These are phyloP conservation scores for Cryptococcus jaspeensis DNA, from an alignment of 1,284 basidiomycete genomes.

Conservation along the genomic window DNA sequence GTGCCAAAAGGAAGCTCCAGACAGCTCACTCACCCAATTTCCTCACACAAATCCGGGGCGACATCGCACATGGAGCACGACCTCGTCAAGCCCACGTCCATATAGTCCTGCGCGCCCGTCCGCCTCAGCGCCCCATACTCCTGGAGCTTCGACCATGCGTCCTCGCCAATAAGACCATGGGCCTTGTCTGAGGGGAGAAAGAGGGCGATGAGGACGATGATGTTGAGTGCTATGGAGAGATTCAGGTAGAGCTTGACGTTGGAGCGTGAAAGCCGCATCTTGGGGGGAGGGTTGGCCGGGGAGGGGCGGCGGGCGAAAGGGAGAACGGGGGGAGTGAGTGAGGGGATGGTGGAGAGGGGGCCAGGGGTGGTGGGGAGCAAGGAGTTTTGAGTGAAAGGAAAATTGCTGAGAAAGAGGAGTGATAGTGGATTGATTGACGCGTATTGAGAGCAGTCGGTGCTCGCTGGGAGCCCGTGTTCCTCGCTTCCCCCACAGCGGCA, in stretches of 20 bases:
- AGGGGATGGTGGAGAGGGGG: too few relatives aligned
- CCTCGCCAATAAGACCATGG: slow-evolving; percentile 10
- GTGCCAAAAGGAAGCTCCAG: too few relatives aligned
- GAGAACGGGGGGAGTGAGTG: too few relatives aligned
- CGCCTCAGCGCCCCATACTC: slow-evolving; percentile 6
- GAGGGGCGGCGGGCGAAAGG: neutral
- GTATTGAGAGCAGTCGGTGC: too few relatives aligned
- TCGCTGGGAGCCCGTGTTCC: too few relatives aligned
- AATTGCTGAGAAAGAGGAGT: too few relatives aligned
- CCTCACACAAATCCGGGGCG: slow-evolving; percentile 13
- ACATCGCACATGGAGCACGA: slow-evolving; percentile 15
- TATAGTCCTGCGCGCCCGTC: neutral
- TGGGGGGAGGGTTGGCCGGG: neutral
- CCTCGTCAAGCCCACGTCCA: neutral
- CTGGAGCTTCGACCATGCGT: slow-evolving; percentile 11
- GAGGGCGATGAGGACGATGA: slow-evolving; percentile 15
- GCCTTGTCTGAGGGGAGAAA: slow-evolving; percentile 15
- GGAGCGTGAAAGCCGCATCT: slow-evolving; percentile 7
- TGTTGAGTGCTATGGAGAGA: slow-evolving; percentile 16
- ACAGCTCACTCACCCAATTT: slow-evolving; percentile 16
- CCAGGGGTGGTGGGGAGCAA: too few relatives aligned
- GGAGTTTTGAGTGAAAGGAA: too few relatives aligned
- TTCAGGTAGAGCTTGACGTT: slow-evolving; percentile 16
- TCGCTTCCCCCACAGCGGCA: too few relatives aligned
- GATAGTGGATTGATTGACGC: too few relatives aligned